phyloP scores from a whole-genome alignment of 352 stramenopile genomes.

The Elongisporangium senticosum region DNA sequence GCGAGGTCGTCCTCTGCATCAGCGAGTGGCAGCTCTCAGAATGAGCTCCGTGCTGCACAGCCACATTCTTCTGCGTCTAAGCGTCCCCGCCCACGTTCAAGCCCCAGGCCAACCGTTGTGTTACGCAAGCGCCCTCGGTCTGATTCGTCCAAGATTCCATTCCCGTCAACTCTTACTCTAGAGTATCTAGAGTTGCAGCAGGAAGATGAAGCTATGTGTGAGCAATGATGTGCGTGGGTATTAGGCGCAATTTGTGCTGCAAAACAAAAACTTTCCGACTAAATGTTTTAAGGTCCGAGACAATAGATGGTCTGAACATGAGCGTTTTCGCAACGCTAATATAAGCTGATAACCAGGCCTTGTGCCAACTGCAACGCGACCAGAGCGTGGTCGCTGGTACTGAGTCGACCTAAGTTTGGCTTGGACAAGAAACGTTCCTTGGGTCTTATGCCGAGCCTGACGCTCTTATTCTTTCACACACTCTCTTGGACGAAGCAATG shows the following conservation, averaged over 20 bases:
- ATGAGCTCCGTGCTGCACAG: background rate
- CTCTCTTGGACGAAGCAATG: no score
- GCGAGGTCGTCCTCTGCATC: background rate
- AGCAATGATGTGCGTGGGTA: no score
- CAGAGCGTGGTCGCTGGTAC: no score
- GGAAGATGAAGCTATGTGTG: background rate
- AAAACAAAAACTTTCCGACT: no score
- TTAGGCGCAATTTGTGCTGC: no score
- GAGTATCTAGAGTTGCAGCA: background rate
- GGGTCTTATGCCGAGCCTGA: background rate
- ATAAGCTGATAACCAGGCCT: no score
- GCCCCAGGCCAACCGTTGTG: background rate
- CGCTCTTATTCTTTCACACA: background rate
- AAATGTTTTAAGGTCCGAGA: no score
- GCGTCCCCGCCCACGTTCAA: background rate
- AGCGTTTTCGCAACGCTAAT: no score
- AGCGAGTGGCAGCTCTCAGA: background rate
- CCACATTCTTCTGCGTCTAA: background rate
- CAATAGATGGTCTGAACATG: no score
- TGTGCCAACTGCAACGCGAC: no score
- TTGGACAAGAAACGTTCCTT: background rate
- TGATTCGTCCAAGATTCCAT: slow-evolving; percentile 28
- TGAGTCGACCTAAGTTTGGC: no score
- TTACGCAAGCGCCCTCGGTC: slow-evolving; percentile 20
- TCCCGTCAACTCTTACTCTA: slow-evolving; percentile 9